A percentile compares a stretch with the other conserved stretches of the same genome.
Evolutionary conservation across 306 rosid genomes (phyloP).

Genomic region (Dalbergia cochinchinensis): DNA sequence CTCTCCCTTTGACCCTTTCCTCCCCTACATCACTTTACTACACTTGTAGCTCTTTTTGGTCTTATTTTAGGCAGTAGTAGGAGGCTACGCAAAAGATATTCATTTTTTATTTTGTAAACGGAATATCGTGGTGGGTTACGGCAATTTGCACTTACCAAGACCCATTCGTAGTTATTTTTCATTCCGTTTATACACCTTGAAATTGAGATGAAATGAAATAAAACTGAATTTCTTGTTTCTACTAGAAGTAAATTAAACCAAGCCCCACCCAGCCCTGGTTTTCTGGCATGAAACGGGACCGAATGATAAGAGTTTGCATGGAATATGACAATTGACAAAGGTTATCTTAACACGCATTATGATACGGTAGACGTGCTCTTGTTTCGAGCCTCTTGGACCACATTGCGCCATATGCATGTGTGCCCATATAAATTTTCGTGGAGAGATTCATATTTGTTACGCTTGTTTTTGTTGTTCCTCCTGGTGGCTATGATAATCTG

Average conservation of each 20-base stretch:
- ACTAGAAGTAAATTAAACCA: background rate
- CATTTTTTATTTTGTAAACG: no score
- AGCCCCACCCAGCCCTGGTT: background rate
- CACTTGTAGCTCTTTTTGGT: no score
- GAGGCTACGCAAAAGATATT: no score
- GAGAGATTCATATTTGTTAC: background rate
- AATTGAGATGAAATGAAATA: background rate
- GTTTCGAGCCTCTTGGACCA: conserved; percentile 33
- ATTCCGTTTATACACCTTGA: background rate
- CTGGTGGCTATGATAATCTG: background rate
- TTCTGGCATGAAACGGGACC: conserved; percentile 25
- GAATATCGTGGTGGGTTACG: no score
- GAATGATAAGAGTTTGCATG: conserved; percentile 15
- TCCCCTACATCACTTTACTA: background rate
- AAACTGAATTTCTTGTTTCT: background rate
- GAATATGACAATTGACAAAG: conserved; percentile 15
- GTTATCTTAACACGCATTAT: background rate
- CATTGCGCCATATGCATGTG: background rate
- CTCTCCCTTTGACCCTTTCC: background rate
- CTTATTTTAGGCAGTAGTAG: no score
- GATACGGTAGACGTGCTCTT: conserved; percentile 9
- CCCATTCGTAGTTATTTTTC: background rate
- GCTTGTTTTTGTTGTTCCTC: background rate
- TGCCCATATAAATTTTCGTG: background rate
- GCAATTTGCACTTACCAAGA: background rate